Evolutionary conservation across 805 yeast genomes (phyloP).

Genomic region (Barnettozyma wickerhamii): DNA sequence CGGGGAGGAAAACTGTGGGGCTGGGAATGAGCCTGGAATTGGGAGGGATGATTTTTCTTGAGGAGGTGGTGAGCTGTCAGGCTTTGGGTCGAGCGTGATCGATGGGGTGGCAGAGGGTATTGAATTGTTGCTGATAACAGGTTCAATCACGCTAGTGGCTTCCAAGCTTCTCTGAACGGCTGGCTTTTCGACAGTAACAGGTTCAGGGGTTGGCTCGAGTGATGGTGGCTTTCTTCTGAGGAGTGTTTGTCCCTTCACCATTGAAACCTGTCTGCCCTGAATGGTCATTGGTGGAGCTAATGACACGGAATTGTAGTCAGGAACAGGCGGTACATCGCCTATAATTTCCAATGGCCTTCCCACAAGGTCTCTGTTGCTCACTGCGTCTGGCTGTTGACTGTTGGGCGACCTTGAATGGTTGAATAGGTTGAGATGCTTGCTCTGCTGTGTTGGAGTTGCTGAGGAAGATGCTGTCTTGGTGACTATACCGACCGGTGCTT

Average conservation of each 20-base stretch:
- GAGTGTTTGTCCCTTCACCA: constrained; percentile 6
- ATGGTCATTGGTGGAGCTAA: constrained; percentile 26
- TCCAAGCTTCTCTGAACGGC: neutral
- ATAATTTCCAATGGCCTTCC: neutral
- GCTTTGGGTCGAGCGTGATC: neutral
- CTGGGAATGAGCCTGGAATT: neutral
- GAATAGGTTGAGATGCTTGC: neutral
- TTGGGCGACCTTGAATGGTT: too few species aligned
- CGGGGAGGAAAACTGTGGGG: neutral
- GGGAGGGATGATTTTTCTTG: neutral
- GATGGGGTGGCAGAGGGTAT: too few species aligned
- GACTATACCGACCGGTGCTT: neutral
- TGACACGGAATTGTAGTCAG: constrained; percentile 22
- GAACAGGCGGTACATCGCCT: constrained; percentile 22
- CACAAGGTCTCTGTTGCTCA: neutral
- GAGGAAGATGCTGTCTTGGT: neutral
- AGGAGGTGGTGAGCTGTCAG: neutral
- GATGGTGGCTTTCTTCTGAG: constrained; percentile 16
- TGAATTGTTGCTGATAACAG: too few species aligned
- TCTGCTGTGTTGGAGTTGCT: neutral
- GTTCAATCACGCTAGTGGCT: too few species aligned
- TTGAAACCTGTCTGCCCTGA: constrained; percentile 23
- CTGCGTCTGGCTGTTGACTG: neutral
- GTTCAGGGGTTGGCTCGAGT: constrained; percentile 8
- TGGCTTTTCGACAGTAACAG: neutral